These are phyloP conservation scores for Colletotrichum spaethianum DNA, from an alignment of 2,329 filamentous ascomycete genomes.

Conservation along the genomic window DNA sequence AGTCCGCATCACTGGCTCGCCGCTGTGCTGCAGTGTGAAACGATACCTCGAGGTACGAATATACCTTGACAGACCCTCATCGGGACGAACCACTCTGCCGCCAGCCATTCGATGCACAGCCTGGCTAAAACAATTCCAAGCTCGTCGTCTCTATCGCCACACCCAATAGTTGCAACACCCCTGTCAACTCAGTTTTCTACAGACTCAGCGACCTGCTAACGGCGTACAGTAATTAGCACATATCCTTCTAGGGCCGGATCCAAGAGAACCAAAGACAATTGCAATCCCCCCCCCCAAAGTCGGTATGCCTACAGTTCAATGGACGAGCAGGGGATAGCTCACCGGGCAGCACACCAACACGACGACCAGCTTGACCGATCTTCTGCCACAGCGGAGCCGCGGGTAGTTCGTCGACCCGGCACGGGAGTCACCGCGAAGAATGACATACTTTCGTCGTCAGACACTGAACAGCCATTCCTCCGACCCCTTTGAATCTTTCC, in stretches of 20 bases:
- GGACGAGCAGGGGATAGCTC: not conserved
- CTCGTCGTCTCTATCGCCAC: not conserved
- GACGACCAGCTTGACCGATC: not conserved
- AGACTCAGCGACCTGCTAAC: not conserved
- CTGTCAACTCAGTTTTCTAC: not conserved
- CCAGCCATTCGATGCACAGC: slow-evolving; percentile 18
- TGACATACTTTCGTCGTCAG: slow-evolving; percentile 31
- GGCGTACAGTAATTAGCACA: not conserved
- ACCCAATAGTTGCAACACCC: not conserved
- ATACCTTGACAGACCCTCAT: not conserved
- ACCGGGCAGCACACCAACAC: slow-evolving; percentile 2
- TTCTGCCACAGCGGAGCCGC: slow-evolving; percentile 19
- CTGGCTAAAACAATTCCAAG: not conserved
- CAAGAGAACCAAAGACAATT: not conserved
- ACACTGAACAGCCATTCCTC: not conserved
- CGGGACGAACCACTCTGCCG: slow-evolving; percentile 30
- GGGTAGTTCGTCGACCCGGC: slow-evolving; percentile 5
- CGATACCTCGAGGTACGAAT: slow-evolving; percentile 19
- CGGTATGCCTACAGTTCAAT: not conserved
- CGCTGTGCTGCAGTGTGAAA: slow-evolving; percentile 24
- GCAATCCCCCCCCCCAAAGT: too few relatives aligned
- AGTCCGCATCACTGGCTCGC: slow-evolving; percentile 17
- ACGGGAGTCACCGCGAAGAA: not conserved
- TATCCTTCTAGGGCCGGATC: not conserved
- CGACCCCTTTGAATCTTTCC: not conserved